Evolutionary conservation across 768 basidiomycete genomes (phyloP), one percentile per base, ranked within the genome.

Genomic region (Mycena vitilis): DNA sequence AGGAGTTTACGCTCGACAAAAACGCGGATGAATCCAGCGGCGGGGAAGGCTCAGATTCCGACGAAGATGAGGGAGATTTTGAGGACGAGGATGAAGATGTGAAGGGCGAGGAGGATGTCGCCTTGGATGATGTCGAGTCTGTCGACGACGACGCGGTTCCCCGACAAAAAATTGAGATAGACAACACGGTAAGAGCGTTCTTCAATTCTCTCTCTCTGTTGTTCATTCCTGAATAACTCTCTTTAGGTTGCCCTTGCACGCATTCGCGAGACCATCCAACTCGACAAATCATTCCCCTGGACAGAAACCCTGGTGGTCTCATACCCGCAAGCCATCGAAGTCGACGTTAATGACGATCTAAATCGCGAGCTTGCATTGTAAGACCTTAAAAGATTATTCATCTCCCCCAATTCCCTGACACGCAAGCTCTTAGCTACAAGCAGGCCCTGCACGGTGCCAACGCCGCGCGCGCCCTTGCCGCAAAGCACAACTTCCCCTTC

Each of bases 281-380:
- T 95, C 13, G 92, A 94, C 73, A 81, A 88, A 34, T 88, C 88
- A 67, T 78, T 95, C 53, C 86, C 92, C 20, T 95, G 94, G 94
- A 94, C 93, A 59, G 94, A 96, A 76, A 95, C 93, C 0, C 84
- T 96, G 1, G 82, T 85, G 0, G 75, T 95, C 6, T 82, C 89
- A 34, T 95, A 90, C 78, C 92, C 95, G 7, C 81, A 92, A 65
- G 84, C 85, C 22, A 90, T 94, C 63, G 86, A 90, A 5, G 91
- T 90, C 38, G 92, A 95, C 71, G 90, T 95, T 30, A 79, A 93
- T 60, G 93, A 96, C 78, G 97, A 99, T 79, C 85, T 99, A 30
- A 92, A 94, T 73, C 93, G 98, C 66, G 98, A 99, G 81, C 88
- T 98, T 49, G 94, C 95, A 20, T 98, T 99, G 96, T 99, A 78